Evolutionary conservation across 2,329 filamentous ascomycete species (phyloP), one percentile per base, ranked within the genome.

Genomic region (Knufia petricola): DNA sequence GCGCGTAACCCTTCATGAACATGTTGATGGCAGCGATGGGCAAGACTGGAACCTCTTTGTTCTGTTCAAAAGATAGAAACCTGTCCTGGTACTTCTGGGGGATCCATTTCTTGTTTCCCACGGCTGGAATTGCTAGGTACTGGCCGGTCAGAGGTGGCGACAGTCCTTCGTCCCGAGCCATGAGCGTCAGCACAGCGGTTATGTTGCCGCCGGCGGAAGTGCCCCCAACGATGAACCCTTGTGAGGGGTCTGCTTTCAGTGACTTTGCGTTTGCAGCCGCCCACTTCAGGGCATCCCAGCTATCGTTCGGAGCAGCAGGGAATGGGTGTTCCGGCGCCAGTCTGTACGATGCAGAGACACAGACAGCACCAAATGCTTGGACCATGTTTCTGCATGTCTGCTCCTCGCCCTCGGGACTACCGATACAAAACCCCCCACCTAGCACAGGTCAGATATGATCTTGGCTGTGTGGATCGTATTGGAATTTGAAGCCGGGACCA

Each of bases 171-270:
- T 67, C 62, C 17, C 63, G 57, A 37, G 63, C 64, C 9, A 66
- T 58, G 48, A 65, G 63, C 1, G 62, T 58, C 30, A 66, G 50
- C 0, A 67, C 63, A 7, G 64, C 63, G 1, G 62, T 59, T 49
- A 59, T 46, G 21, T 57, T 59, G 13, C 53, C 72, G 8, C 73
- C 73, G 0, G 74, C 71, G 9, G 69, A 73, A 1, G 66, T 65
- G 1, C 74, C 74, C 13, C 71, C 72, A 10, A 75, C 49, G n/a
- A 77, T 51, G 52, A 77, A 75, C 0, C 72, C 73, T 10, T 62
- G 61, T 3, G 61, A 58, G 0, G 69, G 65, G 49, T 74, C 65
- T 8, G 67, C 67, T 6, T 63, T 65, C 47, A 17, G 58, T 30
- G 48, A 50, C 12, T 54, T 51, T 15, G 70, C 67, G 49, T 74